Evolutionary conservation across 2,329 filamentous ascomycete genomes (phyloP).

Genomic region (Penicillium psychrosexuale): DNA sequence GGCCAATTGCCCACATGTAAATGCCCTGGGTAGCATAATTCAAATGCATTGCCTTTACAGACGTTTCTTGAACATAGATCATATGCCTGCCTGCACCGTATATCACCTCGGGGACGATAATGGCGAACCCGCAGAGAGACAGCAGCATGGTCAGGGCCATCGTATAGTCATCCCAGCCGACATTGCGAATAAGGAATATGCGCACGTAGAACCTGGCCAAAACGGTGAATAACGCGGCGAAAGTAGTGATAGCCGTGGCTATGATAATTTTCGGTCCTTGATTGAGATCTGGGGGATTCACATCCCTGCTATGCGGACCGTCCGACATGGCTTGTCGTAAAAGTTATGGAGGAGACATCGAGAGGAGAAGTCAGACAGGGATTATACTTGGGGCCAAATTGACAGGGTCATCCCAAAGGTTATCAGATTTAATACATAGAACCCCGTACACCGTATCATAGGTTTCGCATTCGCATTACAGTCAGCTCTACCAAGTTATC

Average conservation of each 20-base stretch:
- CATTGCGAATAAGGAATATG: constrained; percentile 18
- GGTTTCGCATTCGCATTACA: neutral
- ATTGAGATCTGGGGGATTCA: constrained; percentile 11
- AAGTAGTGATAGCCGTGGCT: constrained; percentile 13
- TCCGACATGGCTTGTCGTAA: constrained; percentile 5
- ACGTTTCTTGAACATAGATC: constrained; percentile 39
- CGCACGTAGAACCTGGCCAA: constrained; percentile 25
- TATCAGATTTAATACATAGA: neutral
- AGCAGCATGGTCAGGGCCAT: constrained; percentile 20
- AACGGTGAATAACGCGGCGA: constrained; percentile 11
- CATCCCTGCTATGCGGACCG: constrained; percentile 3
- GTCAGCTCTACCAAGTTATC: neutral
- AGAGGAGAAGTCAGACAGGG: neutral
- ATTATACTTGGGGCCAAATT: neutral
- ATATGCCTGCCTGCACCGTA: constrained; percentile 49
- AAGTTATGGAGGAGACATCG: neutral
- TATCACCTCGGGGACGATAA: constrained; percentile 43
- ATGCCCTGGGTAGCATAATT: constrained; percentile 48
- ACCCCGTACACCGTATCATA: neutral
- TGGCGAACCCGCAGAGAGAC: constrained; percentile 39
- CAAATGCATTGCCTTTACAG: constrained; percentile 42
- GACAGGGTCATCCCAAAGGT: neutral
- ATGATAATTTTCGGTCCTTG: constrained; percentile 12
- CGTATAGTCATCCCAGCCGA: constrained; percentile 21
- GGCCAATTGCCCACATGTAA: constrained; percentile 43